Evolutionary conservation across 2,329 filamentous ascomycete genomes (phyloP).

Genomic region (Penicillium capsulatum): DNA sequence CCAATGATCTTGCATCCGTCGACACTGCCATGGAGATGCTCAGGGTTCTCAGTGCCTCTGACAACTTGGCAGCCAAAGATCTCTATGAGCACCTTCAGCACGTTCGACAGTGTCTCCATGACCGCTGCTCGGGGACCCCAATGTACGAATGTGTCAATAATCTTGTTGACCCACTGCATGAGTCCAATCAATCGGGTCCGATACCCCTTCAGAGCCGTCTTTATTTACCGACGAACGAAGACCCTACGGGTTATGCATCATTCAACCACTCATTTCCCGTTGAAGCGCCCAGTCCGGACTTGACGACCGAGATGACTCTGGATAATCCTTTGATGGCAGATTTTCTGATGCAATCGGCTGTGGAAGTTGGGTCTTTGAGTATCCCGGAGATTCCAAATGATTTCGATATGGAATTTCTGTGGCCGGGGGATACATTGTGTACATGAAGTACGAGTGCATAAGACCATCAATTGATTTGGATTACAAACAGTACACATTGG

Average conservation of each 20-base stretch:
- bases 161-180: no score
- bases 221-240: not conserved
- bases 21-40: constrained; percentile 26
- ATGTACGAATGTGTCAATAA: not conserved
- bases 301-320: constrained; percentile 14
- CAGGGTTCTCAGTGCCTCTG: constrained; percentile 8
- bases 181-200: not conserved
- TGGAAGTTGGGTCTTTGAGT: constrained; percentile 12
- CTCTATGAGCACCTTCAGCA: constrained; percentile 11
- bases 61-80: constrained; percentile 12
- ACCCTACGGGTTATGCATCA: not conserved
- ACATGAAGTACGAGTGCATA: not conserved
- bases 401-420: constrained; percentile 1
- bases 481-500: not conserved
- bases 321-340: constrained; percentile 13
- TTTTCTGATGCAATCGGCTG: constrained; percentile 8
- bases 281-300: not conserved
- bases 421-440: no score
- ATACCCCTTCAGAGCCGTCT: not conserved
- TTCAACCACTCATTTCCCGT: not conserved
- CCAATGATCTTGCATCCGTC: constrained; percentile 17
- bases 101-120: constrained; percentile 7
- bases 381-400: constrained; percentile 10
- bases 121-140: not conserved
- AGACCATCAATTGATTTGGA: not conserved